Evolutionary conservation across 192 early-diverging fungal genomes (phyloP).

Genomic region (Podila epicladia): DNA sequence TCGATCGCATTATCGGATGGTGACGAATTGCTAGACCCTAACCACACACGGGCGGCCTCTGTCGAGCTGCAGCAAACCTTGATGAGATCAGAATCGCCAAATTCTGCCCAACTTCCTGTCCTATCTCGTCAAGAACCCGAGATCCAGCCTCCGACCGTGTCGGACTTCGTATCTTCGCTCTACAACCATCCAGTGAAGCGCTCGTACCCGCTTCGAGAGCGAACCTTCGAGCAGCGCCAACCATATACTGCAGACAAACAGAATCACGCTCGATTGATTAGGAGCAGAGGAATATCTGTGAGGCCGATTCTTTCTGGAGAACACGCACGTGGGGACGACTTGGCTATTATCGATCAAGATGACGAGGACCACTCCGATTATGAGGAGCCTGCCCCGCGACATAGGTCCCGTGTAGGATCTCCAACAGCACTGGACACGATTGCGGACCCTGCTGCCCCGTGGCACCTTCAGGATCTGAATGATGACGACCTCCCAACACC

Average conservation of each 20-base stretch:
- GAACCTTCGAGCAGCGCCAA: constrained; percentile 26
- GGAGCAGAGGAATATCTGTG: not conserved
- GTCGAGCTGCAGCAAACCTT: too few species aligned
- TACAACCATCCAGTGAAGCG: not conserved
- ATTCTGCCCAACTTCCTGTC: not conserved
- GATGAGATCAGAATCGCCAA: too few species aligned
- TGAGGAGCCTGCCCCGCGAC: constrained; percentile 1
- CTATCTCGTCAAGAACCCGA: not conserved
- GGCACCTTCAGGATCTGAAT: constrained; percentile 21
- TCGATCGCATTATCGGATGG: too few species aligned
- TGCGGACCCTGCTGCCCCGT: not conserved
- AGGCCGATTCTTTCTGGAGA: not conserved
- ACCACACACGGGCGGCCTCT: too few species aligned
- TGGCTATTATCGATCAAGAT: constrained; percentile 1
- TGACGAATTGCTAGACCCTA: too few species aligned
- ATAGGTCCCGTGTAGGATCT: not conserved
- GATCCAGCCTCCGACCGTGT: not conserved
- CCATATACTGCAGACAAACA: constrained; percentile 41
- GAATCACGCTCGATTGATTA: constrained; percentile 21
- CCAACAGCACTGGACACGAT: not conserved
- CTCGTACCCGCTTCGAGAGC: constrained; percentile 24
- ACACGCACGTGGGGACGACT: not conserved
- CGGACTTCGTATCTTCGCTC: not conserved
- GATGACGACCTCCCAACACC: constrained; percentile 19
- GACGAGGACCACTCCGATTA: constrained; percentile 28